Evolutionary conservation across 768 basidiomycete genomes (phyloP).

Genomic region (Collybiopsis luxurians): DNA sequence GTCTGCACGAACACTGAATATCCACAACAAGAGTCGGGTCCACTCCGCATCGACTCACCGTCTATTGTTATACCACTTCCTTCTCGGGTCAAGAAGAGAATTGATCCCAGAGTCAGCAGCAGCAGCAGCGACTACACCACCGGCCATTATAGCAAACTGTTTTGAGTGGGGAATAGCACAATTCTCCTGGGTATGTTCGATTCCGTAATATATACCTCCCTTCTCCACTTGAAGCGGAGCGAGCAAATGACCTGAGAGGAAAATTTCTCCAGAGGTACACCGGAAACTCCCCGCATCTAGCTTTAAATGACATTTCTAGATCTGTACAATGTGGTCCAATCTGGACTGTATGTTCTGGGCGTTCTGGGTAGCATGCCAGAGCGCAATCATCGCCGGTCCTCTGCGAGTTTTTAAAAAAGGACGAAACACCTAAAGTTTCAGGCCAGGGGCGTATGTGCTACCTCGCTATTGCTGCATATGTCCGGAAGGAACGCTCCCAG

Average conservation of each 20-base stretch:
- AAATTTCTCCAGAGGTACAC: constrained; percentile 42
- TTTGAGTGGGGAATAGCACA: constrained; percentile 14
- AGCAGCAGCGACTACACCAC: constrained; percentile 40
- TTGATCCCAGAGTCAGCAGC: constrained; percentile 35
- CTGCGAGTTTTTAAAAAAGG: too few relatives aligned
- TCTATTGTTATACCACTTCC: constrained; percentile 78
- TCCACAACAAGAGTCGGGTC: not conserved
- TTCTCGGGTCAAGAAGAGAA: constrained; percentile 60
- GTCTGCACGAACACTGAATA: constrained; percentile 26
- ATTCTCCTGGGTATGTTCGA: not conserved
- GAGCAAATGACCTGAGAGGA: constrained; percentile 30
- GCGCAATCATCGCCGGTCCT: too few relatives aligned
- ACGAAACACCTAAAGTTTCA: too few relatives aligned
- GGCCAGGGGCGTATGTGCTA: too few relatives aligned
- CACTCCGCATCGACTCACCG: constrained; percentile 40
- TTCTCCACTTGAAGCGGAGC: not conserved
- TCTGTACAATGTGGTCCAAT: too few relatives aligned
- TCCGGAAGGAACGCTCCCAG: too few relatives aligned
- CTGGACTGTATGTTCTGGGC: too few relatives aligned
- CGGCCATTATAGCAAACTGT: constrained; percentile 47
- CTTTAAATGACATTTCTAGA: too few relatives aligned
- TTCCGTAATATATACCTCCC: not conserved
- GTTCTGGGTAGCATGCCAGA: too few relatives aligned
- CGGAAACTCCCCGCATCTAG: constrained; percentile 5
- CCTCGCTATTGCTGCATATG: too few relatives aligned